Percentiles rank a stretch among this genome's conserved stretches.
phyloP scores from a whole-genome alignment of 2,329 filamentous ascomycete genomes.

The Colletotrichum sp. region DNA sequence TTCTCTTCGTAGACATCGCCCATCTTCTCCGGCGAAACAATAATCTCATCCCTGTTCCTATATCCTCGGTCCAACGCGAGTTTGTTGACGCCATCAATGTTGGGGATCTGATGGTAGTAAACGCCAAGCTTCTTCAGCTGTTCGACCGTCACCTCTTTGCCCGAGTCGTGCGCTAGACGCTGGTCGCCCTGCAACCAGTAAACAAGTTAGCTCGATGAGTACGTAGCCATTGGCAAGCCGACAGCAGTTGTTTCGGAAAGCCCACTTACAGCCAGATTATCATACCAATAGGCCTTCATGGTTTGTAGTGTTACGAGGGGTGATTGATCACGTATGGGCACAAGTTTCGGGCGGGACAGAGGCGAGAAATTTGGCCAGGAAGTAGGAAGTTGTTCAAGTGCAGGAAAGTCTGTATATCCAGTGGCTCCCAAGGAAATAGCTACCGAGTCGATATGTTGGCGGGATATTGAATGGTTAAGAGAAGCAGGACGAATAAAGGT shows the following conservation, averaged over 20 bases:
- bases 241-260: not conserved
- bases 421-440: not conserved
- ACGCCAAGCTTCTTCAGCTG: constrained; percentile 81
- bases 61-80: constrained; percentile 81
- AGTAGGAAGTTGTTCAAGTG: not conserved
- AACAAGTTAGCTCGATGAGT: not conserved
- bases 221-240: not conserved
- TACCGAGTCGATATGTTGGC: not conserved
- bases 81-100: constrained; percentile 70
- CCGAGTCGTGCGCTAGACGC: constrained; percentile 87
- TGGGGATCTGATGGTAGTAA: constrained; percentile 72
- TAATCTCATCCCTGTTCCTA: constrained; percentile 94
- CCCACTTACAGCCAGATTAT: constrained; percentile 55
- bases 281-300: constrained; percentile 65
- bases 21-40: constrained; percentile 85
- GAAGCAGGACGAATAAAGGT: not conserved
- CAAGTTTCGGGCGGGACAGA: not conserved
- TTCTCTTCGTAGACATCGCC: constrained; percentile 90
- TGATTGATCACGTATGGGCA: not conserved
- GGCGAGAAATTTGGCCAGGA: not conserved
- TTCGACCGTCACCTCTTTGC: constrained; percentile 66
- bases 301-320: not conserved
- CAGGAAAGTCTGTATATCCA: not conserved
- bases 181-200: constrained; percentile 77
- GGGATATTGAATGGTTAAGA: not conserved